Evolutionary conservation across 2,329 filamentous ascomycete species (phyloP).

Genomic region (Cercospora zeina): DNA sequence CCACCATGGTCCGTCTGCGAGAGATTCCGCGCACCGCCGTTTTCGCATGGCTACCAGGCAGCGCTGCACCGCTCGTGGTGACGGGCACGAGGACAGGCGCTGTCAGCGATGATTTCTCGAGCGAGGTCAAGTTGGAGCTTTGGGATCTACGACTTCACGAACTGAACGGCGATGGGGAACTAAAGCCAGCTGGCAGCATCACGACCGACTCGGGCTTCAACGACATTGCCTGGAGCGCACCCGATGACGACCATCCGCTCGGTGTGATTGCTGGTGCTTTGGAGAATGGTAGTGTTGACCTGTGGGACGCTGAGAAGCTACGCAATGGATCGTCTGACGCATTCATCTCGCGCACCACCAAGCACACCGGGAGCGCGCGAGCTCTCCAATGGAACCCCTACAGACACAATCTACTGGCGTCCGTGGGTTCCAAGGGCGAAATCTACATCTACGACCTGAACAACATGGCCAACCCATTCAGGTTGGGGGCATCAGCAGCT

Average conservation of each 20-base stretch:
- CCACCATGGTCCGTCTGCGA: constrained; percentile 84
- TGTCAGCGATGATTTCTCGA: constrained; percentile 95
- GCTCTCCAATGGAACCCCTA: constrained; percentile 94
- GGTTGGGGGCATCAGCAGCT: constrained; percentile 81
- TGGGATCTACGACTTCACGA: constrained; percentile 90
- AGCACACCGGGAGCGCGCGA: constrained; percentile 91
- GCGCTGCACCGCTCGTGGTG: constrained; percentile 76
- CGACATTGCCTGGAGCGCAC: constrained; percentile 90
- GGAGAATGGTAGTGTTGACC: constrained; percentile 87
- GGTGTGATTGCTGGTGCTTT: constrained; percentile 94
- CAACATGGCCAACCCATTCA: constrained; percentile 82
- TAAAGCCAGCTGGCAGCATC: constrained; percentile 81
- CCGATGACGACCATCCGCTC: constrained; percentile 72
- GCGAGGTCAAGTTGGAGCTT: constrained; percentile 92
- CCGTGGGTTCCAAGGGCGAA: constrained; percentile 91
- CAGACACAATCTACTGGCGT: constrained; percentile 86
- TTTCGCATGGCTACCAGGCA: constrained; percentile 91
- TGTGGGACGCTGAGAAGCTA: constrained; percentile 84
- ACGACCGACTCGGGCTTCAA: constrained; percentile 93
- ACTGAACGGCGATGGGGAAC: constrained; percentile 72
- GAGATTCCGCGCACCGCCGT: constrained; percentile 95
- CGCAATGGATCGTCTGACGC: constrained; percentile 60
- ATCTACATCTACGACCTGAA: constrained; percentile 94
- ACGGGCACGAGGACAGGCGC: constrained; percentile 94
- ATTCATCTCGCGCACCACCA: constrained; percentile 80